A percentile compares a stretch with the other conserved stretches of the same genome.
Evolutionary conservation across 2,329 filamentous ascomycete species (phyloP).

Genomic region (Camillea tinctor): DNA sequence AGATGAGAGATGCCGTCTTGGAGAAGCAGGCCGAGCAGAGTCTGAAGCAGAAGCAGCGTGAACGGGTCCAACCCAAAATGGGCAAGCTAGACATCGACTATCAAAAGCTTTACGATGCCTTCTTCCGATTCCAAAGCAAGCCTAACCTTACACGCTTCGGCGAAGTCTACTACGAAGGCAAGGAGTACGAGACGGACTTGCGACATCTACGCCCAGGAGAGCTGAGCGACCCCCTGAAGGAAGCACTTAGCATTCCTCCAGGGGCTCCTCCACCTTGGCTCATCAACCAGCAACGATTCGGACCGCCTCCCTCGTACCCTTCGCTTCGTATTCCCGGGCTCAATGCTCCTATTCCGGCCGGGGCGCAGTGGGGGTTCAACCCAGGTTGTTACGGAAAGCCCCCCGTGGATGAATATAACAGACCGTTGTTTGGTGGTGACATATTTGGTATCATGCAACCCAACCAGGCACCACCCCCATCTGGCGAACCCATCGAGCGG

Average conservation of each 20-base stretch:
- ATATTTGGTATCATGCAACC: constrained; percentile 74
- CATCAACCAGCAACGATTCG: constrained; percentile 92
- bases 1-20: constrained; percentile 95
- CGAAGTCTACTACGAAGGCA: constrained; percentile 99
- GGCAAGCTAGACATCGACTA: constrained; percentile 98
- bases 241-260: constrained; percentile 89
- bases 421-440: constrained; percentile 89
- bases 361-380: constrained; percentile 91
- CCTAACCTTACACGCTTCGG: constrained; percentile 91
- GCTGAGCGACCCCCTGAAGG: constrained; percentile 82
- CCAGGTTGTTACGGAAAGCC: constrained; percentile 96
- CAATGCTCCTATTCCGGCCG: constrained; percentile 87
- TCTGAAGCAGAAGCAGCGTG: constrained; percentile 92
- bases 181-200: constrained; percentile 94
- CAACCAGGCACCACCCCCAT: constrained; percentile 37
- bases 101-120: constrained; percentile 95
- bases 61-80: constrained; percentile 92
- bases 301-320: constrained; percentile 90
- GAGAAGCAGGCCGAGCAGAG: constrained; percentile 93
- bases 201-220: constrained; percentile 88
- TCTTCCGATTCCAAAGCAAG: constrained; percentile 97
- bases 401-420: constrained; percentile 88
- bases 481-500: constrained; percentile 80
- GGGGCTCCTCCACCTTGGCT: constrained; percentile 95
- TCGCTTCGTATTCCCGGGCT: constrained; percentile 92